Evolutionary conservation across 108 stramenopile species (phyloP).

Genomic region (Fistulifera solaris): DNA sequence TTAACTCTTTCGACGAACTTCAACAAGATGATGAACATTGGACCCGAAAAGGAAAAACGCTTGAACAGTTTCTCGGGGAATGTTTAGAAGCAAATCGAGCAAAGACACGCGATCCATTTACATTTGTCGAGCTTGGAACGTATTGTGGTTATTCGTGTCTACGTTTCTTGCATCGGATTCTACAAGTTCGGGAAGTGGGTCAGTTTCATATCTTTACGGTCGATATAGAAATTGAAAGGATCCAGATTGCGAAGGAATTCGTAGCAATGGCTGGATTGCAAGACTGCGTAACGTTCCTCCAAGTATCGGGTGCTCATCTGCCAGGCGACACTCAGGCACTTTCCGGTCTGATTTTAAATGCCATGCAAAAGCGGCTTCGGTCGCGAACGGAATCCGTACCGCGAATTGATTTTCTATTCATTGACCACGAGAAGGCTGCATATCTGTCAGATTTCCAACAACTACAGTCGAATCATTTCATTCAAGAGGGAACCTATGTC

Average conservation of each 20-base stretch:
- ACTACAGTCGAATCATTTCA: conserved; percentile 37
- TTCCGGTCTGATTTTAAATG: not conserved
- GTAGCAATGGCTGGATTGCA: conserved; percentile 44
- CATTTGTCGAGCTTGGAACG: conserved; percentile 71
- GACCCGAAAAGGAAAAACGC: conserved; percentile 60
- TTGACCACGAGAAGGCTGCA: conserved; percentile 85
- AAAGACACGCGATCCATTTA: conserved; percentile 20
- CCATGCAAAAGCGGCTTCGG: conserved; percentile 1
- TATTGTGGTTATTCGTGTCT: conserved; percentile 84
- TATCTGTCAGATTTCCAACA: conserved; percentile 63
- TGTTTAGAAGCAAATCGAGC: conserved; percentile 4
- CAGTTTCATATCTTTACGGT: conserved; percentile 49
- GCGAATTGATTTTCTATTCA: conserved; percentile 60
- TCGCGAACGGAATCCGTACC: not conserved
- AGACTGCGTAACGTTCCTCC: conserved; percentile 36
- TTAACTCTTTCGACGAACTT: no score
- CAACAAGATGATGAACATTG: conserved; percentile 85
- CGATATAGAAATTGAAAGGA: conserved; percentile 50
- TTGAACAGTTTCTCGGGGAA: conserved; percentile 18
- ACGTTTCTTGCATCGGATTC: conserved; percentile 26
- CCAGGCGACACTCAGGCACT: not conserved
- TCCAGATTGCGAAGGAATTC: conserved; percentile 45
- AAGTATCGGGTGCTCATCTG: not conserved
- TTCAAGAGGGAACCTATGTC: conserved; percentile 44
- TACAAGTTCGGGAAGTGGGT: conserved; percentile 12